These are phyloP conservation scores for Pulveroboletus sp. DNA, from an alignment of 1,284 basidiomycete species.

Conservation along the genomic window DNA sequence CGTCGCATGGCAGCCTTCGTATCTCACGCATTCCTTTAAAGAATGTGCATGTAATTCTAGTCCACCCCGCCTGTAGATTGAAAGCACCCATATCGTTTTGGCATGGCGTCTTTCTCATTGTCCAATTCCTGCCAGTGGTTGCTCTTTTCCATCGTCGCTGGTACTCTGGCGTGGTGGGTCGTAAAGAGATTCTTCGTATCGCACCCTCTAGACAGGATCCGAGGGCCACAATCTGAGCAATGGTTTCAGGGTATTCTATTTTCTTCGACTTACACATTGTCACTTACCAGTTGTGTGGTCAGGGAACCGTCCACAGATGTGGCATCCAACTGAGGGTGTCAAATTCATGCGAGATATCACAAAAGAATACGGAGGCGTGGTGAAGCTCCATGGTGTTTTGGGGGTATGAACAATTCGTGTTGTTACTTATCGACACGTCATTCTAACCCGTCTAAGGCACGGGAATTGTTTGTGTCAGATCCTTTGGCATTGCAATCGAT, in stretches of 20 bases:
- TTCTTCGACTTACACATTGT: background rate
- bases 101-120: background rate
- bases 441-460: background rate
- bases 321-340: constrained; percentile 1
- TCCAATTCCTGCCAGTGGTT: background rate
- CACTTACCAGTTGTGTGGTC: background rate
- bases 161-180: background rate
- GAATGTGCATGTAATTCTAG: background rate
- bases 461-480: constrained; percentile 45
- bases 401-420: background rate
- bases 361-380: constrained; percentile 2
- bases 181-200: background rate
- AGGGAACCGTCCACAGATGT: constrained; percentile 8
- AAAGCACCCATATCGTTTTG: background rate
- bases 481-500: constrained; percentile 46
- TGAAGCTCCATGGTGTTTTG: background rate
- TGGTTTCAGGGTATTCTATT: constrained; percentile 1
- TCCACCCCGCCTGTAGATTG: background rate
- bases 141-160: background rate
- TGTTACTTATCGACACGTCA: background rate
- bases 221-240: background rate
- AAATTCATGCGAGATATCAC: constrained; percentile 5
- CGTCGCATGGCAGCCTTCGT: background rate
- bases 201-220: constrained; percentile 6
- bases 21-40: background rate